Evolutionary conservation across 805 yeast genomes (phyloP).

Genomic region (Komagataella ulmi): DNA sequence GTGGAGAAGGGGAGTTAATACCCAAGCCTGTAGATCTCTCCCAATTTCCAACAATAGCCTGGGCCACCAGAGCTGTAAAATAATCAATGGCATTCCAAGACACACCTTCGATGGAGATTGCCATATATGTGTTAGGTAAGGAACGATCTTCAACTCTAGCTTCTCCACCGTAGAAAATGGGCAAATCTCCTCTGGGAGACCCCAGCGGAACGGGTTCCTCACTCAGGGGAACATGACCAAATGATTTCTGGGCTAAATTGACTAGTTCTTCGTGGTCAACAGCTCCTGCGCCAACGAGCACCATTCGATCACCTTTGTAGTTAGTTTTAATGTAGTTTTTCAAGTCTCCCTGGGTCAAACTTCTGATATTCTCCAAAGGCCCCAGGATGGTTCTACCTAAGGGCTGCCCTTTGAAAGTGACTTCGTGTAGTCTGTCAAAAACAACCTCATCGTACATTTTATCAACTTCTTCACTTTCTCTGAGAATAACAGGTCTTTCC

Average conservation of each 20-base stretch:
- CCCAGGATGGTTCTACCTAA: constrained; percentile 95
- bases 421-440: constrained; percentile 91
- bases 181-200: constrained; percentile 58
- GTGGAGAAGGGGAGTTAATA: constrained; percentile 72
- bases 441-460: constrained; percentile 98
- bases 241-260: constrained; percentile 57
- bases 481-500: constrained; percentile 90
- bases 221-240: constrained; percentile 53
- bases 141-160: constrained; percentile 71
- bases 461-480: constrained; percentile 96
- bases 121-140: constrained; percentile 82
- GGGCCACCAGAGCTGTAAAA: constrained; percentile 89
- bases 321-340: constrained; percentile 69
- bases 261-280: constrained; percentile 83
- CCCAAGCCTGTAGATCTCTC: constrained; percentile 85
- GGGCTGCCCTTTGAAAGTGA: constrained; percentile 82
- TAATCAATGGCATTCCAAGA: constrained; percentile 95
- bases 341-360: constrained; percentile 67
- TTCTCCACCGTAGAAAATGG: constrained; percentile 78
- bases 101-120: constrained; percentile 94
- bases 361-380: constrained; percentile 76
- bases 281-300: constrained; percentile 92
- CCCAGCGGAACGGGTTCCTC: constrained; percentile 55
- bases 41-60: constrained; percentile 96
- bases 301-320: constrained; percentile 96